Conservation (phyloP, 306 rosid species). For the Ceratonia siliqua region DNA sequence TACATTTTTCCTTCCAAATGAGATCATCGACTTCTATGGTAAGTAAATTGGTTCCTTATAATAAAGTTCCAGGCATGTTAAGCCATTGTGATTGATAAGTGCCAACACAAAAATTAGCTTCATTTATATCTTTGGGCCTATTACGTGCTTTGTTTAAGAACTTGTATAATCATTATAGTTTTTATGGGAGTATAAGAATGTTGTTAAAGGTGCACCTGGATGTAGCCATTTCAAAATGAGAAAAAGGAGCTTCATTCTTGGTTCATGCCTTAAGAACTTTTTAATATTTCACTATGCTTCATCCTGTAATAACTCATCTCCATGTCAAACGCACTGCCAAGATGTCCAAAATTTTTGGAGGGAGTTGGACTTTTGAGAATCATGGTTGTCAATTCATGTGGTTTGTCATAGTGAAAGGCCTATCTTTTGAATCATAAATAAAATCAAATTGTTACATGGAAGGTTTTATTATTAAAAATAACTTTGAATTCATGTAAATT, state of each 20-base stretch:
- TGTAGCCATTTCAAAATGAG: neutral
- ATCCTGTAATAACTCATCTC: neutral
- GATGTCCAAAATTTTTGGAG: neutral
- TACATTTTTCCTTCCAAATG: slow-evolving; percentile 90
- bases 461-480: neutral
- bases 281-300: neutral
- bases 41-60: slow-evolving; percentile 20
- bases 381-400: neutral
- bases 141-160: neutral
- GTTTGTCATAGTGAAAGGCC: neutral
- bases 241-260: neutral
- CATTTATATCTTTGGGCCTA: neutral
- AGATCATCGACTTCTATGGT: slow-evolving; percentile 83
- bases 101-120: neutral
- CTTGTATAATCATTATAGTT: neutral
- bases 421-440: neutral
- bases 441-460: neutral
- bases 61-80: neutral
- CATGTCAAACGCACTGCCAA: neutral
- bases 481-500: neutral
- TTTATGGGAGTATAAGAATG: neutral
- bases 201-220: neutral
- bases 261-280: neutral
- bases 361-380: neutral
- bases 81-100: neutral